These are phyloP conservation scores for Pigoraptor vietnamica DNA, from an alignment of 78 protist species.

Conservation along the genomic window DNA sequence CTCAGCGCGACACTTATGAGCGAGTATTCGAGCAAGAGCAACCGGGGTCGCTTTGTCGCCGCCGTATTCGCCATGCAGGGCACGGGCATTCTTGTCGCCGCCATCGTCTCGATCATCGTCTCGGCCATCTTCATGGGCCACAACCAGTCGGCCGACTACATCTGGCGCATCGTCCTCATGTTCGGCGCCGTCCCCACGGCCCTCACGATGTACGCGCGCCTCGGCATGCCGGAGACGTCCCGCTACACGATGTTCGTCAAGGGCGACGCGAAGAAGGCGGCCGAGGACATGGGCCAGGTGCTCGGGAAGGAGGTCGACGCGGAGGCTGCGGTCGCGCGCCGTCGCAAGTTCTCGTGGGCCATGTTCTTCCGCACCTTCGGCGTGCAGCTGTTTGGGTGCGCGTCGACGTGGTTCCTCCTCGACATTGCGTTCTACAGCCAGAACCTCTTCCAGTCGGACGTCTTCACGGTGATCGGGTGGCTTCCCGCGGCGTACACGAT, in stretches of 20 bases:
- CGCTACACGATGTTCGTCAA: neutral
- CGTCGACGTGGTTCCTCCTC: constrained; percentile 74
- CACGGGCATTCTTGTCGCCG: constrained; percentile 50
- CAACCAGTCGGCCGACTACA: constrained; percentile 17
- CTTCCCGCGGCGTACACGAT: neutral
- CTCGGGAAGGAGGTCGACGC: neutral
- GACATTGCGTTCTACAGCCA: constrained; percentile 76
- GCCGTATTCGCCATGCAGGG: constrained; percentile 77
- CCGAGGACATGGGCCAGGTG: neutral
- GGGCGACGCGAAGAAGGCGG: neutral
- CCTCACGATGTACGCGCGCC: neutral
- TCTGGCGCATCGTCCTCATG: constrained; percentile 50
- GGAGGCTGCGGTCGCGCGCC: neutral
- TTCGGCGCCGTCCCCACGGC: constrained; percentile 17
- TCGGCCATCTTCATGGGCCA: neutral
- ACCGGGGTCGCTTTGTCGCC: constrained; percentile 44
- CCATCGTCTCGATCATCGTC: constrained; percentile 28
- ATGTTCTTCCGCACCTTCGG: constrained; percentile 8
- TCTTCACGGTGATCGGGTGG: neutral
- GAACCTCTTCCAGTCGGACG: constrained; percentile 42
- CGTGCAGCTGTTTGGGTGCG: constrained; percentile 56
- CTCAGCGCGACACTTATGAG: constrained; percentile 57
- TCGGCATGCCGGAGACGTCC: neutral
- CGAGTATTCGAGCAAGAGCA: constrained; percentile 18
- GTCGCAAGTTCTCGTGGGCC: neutral